Conservation (phyloP, 2,329 filamentous ascomycete species). For the Mycosphaerella arachidis region DNA sequence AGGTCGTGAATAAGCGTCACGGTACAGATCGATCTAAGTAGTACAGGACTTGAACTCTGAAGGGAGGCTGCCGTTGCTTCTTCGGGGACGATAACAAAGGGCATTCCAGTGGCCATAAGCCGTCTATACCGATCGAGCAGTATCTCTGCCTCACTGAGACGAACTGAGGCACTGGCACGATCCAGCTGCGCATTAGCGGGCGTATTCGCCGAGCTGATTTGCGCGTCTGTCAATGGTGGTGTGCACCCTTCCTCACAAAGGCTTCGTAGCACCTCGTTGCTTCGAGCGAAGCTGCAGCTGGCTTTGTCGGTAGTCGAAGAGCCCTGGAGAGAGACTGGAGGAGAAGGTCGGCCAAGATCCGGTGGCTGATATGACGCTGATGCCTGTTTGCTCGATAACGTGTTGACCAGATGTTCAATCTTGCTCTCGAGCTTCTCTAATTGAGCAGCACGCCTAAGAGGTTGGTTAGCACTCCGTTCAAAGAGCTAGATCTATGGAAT, state of each 20-base stretch:
- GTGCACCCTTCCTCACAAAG: slow-evolving; percentile 2
- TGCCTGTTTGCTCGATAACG: slow-evolving; percentile 19
- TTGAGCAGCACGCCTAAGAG: slow-evolving; percentile 29
- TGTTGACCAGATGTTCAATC: slow-evolving; percentile 32
- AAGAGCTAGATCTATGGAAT: too few relatives aligned
- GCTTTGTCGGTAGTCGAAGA: slow-evolving; percentile 2
- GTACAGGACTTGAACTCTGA: slow-evolving; percentile 23
- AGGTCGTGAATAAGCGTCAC: slow-evolving; percentile 30
- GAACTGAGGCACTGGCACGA: slow-evolving; percentile 7
- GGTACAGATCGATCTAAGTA: slow-evolving; percentile 29
- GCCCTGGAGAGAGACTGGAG: slow-evolving; percentile 16
- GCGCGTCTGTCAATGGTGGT: neutral
- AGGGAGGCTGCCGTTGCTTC: slow-evolving; percentile 22
- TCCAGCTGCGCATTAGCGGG: neutral
- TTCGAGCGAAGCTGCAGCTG: neutral
- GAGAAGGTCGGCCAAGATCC: slow-evolving; percentile 22
- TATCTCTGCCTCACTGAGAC: slow-evolving; percentile 25
- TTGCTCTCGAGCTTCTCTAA: slow-evolving; percentile 33
- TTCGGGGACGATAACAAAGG: slow-evolving; percentile 25
- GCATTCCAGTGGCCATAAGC: slow-evolving; percentile 25
- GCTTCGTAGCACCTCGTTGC: slow-evolving; percentile 1
- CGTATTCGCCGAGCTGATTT: neutral
- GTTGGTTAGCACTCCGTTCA: too few relatives aligned
- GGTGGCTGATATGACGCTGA: slow-evolving; percentile 7
- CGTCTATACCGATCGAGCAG: slow-evolving; percentile 27